phyloP scores from a whole-genome alignment of 2,329 filamentous ascomycete species.

The Rutstroemia sp. region DNA sequence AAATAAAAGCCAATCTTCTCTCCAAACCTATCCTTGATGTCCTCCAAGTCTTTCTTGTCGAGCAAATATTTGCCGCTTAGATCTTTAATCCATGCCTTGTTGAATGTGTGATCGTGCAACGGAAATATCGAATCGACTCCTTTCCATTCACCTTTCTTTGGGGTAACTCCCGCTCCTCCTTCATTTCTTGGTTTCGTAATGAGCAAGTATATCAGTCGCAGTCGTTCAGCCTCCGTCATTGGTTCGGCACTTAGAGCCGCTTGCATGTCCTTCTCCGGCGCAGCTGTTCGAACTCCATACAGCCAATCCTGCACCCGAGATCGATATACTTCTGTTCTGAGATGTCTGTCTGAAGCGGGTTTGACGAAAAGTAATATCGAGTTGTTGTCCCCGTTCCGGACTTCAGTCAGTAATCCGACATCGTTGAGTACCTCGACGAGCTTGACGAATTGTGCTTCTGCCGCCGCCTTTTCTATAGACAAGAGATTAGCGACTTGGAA shows the following conservation, averaged over 20 bases:
- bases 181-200: constrained; percentile 67
- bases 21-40: constrained; percentile 70
- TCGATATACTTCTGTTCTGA: constrained; percentile 76
- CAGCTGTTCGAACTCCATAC: constrained; percentile 71
- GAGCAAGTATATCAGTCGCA: constrained; percentile 81
- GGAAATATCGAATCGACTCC: constrained; percentile 69
- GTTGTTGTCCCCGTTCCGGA: constrained; percentile 68
- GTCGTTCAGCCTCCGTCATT: constrained; percentile 78
- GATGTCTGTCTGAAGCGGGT: constrained; percentile 65
- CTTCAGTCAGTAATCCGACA: constrained; percentile 81
- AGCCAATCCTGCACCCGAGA: constrained; percentile 91
- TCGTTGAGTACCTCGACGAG: constrained; percentile 67
- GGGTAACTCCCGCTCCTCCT: constrained; percentile 72
- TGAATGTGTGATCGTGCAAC: constrained; percentile 69
- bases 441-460: constrained; percentile 68
- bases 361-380: constrained; percentile 79
- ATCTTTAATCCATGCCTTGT: constrained; percentile 66
- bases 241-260: constrained; percentile 65
- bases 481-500: constrained; percentile 14
- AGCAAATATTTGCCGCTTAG: constrained; percentile 67
- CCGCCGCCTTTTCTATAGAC: constrained; percentile 54
- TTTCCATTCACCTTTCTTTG: constrained; percentile 62
- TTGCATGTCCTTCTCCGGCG: constrained; percentile 66
- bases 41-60: constrained; percentile 58
- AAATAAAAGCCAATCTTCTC: constrained; percentile 92